Evolutionary conservation across 257 asterid species (phyloP).

Genomic region (Primulina huaijiensis): DNA sequence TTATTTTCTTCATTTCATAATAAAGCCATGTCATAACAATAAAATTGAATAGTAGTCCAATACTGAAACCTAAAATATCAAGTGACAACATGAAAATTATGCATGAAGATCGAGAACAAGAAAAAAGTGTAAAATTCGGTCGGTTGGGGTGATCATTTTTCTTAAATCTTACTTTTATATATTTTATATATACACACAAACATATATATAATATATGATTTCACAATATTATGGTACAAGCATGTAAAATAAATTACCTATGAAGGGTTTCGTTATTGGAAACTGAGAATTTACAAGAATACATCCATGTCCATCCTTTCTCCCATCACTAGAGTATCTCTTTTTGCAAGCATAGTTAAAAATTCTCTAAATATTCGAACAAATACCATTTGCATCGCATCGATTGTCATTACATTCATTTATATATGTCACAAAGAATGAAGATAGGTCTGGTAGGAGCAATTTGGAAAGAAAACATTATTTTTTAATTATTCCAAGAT

Average conservation of each 20-base stretch:
- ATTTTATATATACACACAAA: too few relatives aligned
- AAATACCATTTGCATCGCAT: slow-evolving; percentile 21
- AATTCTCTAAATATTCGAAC: slow-evolving; percentile 29
- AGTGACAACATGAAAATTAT: too few relatives aligned
- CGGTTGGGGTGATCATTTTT: too few relatives aligned
- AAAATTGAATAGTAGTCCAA: not conserved
- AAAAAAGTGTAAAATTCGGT: too few relatives aligned
- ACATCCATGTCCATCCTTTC: slow-evolving; percentile 20
- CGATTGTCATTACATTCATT: slow-evolving; percentile 31
- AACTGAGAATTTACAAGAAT: slow-evolving; percentile 6
- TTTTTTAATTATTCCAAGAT: too few relatives aligned
- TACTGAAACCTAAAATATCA: not conserved
- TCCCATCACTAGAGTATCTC: slow-evolving; percentile 24
- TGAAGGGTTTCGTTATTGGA: slow-evolving; percentile 22
- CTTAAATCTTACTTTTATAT: too few relatives aligned
- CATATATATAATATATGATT: too few relatives aligned
- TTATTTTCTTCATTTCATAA: not conserved
- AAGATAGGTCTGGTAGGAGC: not conserved
- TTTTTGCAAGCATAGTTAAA: slow-evolving; percentile 14
- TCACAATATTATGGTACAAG: not conserved
- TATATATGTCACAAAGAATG: slow-evolving; percentile 23
- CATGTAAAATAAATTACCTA: slow-evolving; percentile 13
- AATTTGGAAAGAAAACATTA: too few relatives aligned
- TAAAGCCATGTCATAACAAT: slow-evolving; percentile 1
- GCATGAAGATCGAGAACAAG: too few relatives aligned